These are phyloP conservation scores for Pseudonitzschia multiseries DNA, from an alignment of 108 stramenopile genomes.

Conservation along the genomic window DNA sequence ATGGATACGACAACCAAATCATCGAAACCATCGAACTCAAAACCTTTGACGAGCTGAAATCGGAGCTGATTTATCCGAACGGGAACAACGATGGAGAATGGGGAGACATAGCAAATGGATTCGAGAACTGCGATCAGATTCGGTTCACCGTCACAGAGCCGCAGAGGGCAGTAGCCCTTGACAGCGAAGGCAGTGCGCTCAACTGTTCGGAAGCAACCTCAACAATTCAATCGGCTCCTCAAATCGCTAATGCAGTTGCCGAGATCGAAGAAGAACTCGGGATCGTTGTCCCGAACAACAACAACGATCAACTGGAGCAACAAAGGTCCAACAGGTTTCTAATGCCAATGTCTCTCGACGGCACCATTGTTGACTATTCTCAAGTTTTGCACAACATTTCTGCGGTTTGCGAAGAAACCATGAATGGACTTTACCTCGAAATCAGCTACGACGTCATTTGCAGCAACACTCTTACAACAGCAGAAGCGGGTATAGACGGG, in stretches of 20 bases:
- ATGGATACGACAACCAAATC: constrained; percentile 1
- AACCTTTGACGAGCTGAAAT: background rate
- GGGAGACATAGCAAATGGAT: background rate
- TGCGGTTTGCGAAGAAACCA: background rate
- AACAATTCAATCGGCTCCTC: background rate
- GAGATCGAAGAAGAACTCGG: background rate
- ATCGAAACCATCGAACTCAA: background rate
- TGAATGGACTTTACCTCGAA: background rate
- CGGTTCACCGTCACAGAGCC: background rate
- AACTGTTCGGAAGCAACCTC: background rate
- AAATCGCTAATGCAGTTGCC: background rate
- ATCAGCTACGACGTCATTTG: background rate
- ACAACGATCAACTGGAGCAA: background rate
- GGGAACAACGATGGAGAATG: background rate
- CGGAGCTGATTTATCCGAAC: background rate
- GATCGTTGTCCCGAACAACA: background rate
- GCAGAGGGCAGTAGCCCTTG: background rate
- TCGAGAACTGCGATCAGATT: background rate
- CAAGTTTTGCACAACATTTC: background rate
- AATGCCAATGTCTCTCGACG: background rate
- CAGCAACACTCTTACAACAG: background rate
- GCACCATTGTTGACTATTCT: background rate
- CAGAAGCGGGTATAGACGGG: no score
- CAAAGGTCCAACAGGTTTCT: background rate
- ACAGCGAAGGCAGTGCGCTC: background rate